Evolutionary conservation across 371 early-diverging fungal genomes (phyloP).

Genomic region (Blakeslea trispora): DNA sequence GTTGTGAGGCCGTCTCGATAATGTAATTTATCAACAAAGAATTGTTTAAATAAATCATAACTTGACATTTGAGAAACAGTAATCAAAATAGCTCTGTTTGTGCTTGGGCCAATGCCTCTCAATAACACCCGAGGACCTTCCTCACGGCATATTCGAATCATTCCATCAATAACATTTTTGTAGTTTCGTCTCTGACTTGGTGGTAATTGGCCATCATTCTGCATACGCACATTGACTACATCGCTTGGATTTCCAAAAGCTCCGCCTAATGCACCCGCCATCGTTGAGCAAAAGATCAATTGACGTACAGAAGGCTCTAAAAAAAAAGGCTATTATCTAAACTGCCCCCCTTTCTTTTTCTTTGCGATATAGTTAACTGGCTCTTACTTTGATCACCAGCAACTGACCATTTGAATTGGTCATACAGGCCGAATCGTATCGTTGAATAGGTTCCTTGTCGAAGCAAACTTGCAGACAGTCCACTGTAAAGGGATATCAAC

Average conservation of each 20-base stretch:
- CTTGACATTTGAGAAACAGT: constrained; percentile 68
- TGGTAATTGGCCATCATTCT: constrained; percentile 73
- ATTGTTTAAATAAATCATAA: constrained; percentile 64
- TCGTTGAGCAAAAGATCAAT: constrained; percentile 57
- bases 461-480: constrained; percentile 65
- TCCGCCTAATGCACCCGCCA: constrained; percentile 72
- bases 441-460: constrained; percentile 76
- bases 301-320: constrained; percentile 52
- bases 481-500: constrained; percentile 56
- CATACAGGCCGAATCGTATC: constrained; percentile 71
- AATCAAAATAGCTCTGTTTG: constrained; percentile 67
- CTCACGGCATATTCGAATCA: constrained; percentile 61
- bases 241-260: constrained; percentile 76
- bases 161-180: constrained; percentile 66
- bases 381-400: constrained; percentile 46
- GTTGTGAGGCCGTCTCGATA: constrained; percentile 57
- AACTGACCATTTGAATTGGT: constrained; percentile 53
- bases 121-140: constrained; percentile 60
- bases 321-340: not conserved
- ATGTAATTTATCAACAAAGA: constrained; percentile 45
- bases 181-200: constrained; percentile 61
- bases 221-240: constrained; percentile 75
- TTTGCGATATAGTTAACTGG: too few relatives aligned
- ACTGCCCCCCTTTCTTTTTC: too few relatives aligned
- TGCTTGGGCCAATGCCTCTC: constrained; percentile 65